These are phyloP conservation scores for Cucurbitaria berberidis DNA, from an alignment of 2,329 filamentous ascomycete species.

Conservation along the genomic window DNA sequence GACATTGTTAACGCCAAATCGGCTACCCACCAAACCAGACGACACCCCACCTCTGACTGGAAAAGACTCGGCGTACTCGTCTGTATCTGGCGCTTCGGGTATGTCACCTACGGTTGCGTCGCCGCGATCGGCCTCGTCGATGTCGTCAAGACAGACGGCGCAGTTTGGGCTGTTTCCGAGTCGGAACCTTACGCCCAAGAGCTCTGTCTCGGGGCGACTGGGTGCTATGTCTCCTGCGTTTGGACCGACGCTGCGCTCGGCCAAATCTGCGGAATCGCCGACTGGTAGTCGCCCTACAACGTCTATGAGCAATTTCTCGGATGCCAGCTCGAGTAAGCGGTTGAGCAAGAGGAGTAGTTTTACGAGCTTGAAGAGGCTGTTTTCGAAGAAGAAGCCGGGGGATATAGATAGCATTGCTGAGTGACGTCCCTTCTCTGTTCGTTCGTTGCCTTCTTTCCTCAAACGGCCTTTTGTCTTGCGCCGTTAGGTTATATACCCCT, in stretches of 20 bases:
- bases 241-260: constrained; percentile 11
- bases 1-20: constrained; percentile 12
- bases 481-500: constrained; percentile 44
- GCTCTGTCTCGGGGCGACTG: constrained; percentile 37
- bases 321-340: constrained; percentile 23
- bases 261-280: constrained; percentile 22
- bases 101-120: constrained; percentile 34
- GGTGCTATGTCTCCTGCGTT: constrained; percentile 35
- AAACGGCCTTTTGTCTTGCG: constrained; percentile 31
- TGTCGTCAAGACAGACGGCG: constrained; percentile 37
- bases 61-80: constrained; percentile 50
- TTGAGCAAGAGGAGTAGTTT: constrained; percentile 44
- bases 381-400: constrained; percentile 43
- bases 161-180: constrained; percentile 47
- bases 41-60: constrained; percentile 43
- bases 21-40: constrained; percentile 14
- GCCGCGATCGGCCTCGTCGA: constrained; percentile 39
- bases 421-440: constrained; percentile 18
- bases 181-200: constrained; percentile 40
- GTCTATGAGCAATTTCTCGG: constrained; percentile 34
- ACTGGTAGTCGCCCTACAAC: constrained; percentile 33
- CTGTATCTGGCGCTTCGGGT: constrained; percentile 43
- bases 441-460: constrained; percentile 11
- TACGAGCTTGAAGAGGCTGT: constrained; percentile 44
- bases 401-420: constrained; percentile 44